Evolutionary conservation across 1,139 yeast species (phyloP), one percentile per base, ranked within the genome.

Genomic region (Saccharomyces hybrid): DNA sequence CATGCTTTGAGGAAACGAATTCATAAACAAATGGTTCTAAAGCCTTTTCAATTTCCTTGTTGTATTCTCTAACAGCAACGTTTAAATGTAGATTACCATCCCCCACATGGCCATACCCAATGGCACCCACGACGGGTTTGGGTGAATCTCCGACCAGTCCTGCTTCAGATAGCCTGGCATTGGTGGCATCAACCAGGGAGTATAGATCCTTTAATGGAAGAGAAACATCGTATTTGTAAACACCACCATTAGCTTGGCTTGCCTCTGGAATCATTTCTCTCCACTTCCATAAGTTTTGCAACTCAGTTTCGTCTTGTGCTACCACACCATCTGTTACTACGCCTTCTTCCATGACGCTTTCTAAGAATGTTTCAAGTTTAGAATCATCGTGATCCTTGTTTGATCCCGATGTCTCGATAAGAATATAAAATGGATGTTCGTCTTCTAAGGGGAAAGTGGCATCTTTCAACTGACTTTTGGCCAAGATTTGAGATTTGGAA

Each of bases 41-140:
- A 1, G 79, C 81, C 54, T 78, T 74, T 73, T 91, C 97, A 55
- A 91, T 85, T 44, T 76, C 79, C 70, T 87, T 85, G 61, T 79
- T 78, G 72, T 91, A 91, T 64, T 82, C 78, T 69, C 97, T 80
- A n/a, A 89, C 95, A 50, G 93, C 84, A 51, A 91, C 95, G 68
- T 91, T 91, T 68, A 91, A 80, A 70, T 91, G 98, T 64, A 91
- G 77, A 73, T 91, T 91, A 52, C 98, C 97, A 69, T 91, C 98
- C 55, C 98, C 98, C 66, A 91, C 79, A 66, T 91, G 98, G 27
- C 98, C 98, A 65, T 90, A 91, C 1, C 98, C 98, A 59, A 90
- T 82, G 3, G 95, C 95, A 57, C 83, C 85, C 50, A 88, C 83
- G 4, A 87, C 97, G 3, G 97, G 96, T 47, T 59, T 63, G 26